phyloP scores from a whole-genome alignment of 73 alveolate genomes.

The Uronychia setigera region DNA sequence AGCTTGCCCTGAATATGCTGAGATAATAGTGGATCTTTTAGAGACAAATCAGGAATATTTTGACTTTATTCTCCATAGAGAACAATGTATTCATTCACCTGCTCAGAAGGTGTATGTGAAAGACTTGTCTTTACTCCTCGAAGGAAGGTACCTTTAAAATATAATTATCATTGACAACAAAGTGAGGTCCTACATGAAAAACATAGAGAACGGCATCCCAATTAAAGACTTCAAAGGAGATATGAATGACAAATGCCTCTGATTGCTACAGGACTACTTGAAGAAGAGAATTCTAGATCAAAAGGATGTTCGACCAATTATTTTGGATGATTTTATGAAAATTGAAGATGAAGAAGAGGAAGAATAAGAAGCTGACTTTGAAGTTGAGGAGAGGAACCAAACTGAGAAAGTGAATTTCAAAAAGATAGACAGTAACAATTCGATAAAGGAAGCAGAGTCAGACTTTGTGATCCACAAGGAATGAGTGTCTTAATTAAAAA shows the following conservation, averaged over 20 bases:
- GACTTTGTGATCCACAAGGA: too few species aligned
- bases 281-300: not conserved
- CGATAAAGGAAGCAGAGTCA: too few species aligned
- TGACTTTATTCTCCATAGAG: conserved; percentile 16
- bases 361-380: too few species aligned
- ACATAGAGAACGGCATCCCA: conserved; percentile 71
- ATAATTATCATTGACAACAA: conserved; percentile 63
- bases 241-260: conserved; percentile 26
- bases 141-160: conserved; percentile 48
- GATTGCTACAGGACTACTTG: conserved; percentile 19
- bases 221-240: conserved; percentile 49
- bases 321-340: too few species aligned
- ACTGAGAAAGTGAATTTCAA: too few species aligned
- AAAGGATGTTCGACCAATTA: too few species aligned
- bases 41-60: conserved; percentile 28
- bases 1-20: conserved; percentile 24
- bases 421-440: too few species aligned
- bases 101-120: conserved; percentile 23
- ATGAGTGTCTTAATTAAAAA: too few species aligned
- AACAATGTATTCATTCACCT: conserved; percentile 16
- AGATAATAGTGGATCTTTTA: conserved; percentile 25
- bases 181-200: conserved; percentile 30
- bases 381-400: too few species aligned
- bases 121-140: conserved; percentile 23
- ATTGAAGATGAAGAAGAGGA: too few species aligned